phyloP scores from a whole-genome alignment of 2,329 filamentous ascomycete genomes.

The Aspergillus uvarum region DNA sequence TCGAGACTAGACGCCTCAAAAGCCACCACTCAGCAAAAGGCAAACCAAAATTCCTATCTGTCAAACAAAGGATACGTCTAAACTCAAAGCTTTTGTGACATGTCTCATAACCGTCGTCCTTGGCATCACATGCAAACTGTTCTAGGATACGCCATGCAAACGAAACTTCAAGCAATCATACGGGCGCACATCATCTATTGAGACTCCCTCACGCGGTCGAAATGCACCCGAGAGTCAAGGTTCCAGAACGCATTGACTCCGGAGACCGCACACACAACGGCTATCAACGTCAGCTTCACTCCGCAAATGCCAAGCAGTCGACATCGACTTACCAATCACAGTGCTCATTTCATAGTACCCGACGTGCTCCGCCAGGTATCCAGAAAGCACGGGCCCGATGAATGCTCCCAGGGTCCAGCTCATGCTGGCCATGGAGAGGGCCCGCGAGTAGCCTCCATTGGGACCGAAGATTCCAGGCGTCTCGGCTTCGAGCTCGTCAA shows the following conservation, averaged over 20 bases:
- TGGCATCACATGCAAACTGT: neutral
- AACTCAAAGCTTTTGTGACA: neutral
- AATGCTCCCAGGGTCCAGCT: slow-evolving; percentile 27
- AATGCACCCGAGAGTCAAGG: slow-evolving; percentile 6
- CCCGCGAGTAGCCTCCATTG: slow-evolving; percentile 28
- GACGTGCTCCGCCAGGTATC: slow-evolving; percentile 19
- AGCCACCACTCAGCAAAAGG: neutral
- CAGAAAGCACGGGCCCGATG: slow-evolving; percentile 24
- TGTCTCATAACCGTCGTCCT: neutral
- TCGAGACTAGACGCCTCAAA: neutral
- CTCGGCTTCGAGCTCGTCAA: slow-evolving; percentile 22
- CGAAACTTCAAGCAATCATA: neutral
- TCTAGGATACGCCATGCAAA: neutral
- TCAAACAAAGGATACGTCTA: neutral
- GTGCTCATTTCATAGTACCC: slow-evolving; percentile 27
- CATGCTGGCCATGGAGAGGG: slow-evolving; percentile 24
- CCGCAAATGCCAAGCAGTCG: neutral
- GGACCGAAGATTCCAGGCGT: slow-evolving; percentile 27
- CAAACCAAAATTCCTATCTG: neutral
- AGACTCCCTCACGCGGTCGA: neutral
- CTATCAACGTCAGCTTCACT: slow-evolving; percentile 8
- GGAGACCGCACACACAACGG: slow-evolving; percentile 19
- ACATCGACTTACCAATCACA: slow-evolving; percentile 17
- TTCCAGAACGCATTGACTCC: slow-evolving; percentile 11
- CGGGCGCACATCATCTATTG: neutral